Conservation (phyloP, 106 monocot genomes). For the Posidonia australis region DNA sequence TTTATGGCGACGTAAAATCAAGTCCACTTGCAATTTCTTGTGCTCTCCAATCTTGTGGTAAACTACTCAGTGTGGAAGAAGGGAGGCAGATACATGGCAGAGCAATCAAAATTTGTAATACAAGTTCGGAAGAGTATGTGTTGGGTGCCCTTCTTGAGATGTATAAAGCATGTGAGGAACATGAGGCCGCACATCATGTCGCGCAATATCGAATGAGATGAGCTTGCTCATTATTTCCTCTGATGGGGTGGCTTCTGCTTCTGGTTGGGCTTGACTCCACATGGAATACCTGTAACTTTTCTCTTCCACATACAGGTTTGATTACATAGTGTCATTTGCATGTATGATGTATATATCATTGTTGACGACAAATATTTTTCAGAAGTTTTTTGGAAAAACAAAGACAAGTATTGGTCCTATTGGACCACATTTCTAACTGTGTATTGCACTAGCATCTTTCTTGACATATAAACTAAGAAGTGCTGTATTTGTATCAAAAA, state of each 20-base stretch:
- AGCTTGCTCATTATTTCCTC: background rate
- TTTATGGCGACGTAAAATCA: conserved; percentile 4
- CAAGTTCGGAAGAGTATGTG: conserved; percentile 8
- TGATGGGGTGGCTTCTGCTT: too few species aligned
- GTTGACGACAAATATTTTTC: too few species aligned
- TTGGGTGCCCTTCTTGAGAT: conserved; percentile 17
- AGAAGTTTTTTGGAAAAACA: too few species aligned
- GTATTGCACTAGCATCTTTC: too few species aligned
- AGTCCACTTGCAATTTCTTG: conserved; percentile 2
- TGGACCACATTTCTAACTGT: too few species aligned
- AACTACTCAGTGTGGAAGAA: conserved; percentile 17
- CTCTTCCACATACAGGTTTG: background rate
- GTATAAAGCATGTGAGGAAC: conserved; percentile 20
- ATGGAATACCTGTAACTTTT: too few species aligned
- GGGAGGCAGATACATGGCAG: conserved; percentile 32
- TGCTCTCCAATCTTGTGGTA: conserved; percentile 24
- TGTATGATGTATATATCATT: too few species aligned
- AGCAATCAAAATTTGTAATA: conserved; percentile 10
- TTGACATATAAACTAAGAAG: too few species aligned
- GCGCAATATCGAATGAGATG: background rate
- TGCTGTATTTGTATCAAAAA: too few species aligned
- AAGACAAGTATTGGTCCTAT: too few species aligned
- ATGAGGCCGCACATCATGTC: conserved; percentile 16
- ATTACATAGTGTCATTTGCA: too few species aligned
- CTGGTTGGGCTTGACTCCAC: too few species aligned